These are phyloP conservation scores for Trichoderma reesei DNA, from an alignment of 495 filamentous ascomycete genomes.

Conservation along the genomic window DNA sequence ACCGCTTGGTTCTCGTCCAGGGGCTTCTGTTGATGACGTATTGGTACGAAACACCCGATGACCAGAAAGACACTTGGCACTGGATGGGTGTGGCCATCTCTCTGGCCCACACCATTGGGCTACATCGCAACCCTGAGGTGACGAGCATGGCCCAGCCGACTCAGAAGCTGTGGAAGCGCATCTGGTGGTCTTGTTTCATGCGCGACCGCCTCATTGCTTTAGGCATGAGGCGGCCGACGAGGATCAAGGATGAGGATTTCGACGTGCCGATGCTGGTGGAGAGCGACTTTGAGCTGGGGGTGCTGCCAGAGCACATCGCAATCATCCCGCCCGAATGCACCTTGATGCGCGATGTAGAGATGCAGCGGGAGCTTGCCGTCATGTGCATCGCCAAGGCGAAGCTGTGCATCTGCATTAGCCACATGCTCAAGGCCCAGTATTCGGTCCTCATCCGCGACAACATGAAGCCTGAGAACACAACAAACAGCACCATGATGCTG, in stretches of 20 bases:
- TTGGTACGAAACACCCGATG: slow-evolving; percentile 84
- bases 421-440: slow-evolving; percentile 78
- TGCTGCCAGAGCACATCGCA: slow-evolving; percentile 52
- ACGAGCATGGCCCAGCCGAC: slow-evolving; percentile 55
- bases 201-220: slow-evolving; percentile 79
- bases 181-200: slow-evolving; percentile 95
- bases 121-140: slow-evolving; percentile 72
- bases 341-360: slow-evolving; percentile 50
- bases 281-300: slow-evolving; percentile 71
- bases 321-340: slow-evolving; percentile 57
- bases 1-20: slow-evolving; percentile 75
- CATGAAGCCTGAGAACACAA: slow-evolving; percentile 55
- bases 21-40: slow-evolving; percentile 78
- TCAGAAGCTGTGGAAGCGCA: slow-evolving; percentile 75
- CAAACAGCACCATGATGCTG: slow-evolving; percentile 79
- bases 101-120: slow-evolving; percentile 71
- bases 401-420: slow-evolving; percentile 75
- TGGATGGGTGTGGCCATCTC: slow-evolving; percentile 87
- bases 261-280: slow-evolving; percentile 80
- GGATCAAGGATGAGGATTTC: slow-evolving; percentile 82
- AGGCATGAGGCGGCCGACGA: slow-evolving; percentile 79
- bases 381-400: slow-evolving; percentile 90
- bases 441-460: slow-evolving; percentile 78
- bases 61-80: slow-evolving; percentile 85
- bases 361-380: slow-evolving; percentile 63